Evolutionary conservation across 768 basidiomycete species (phyloP).

Genomic region (Lactarius hengduanensis): DNA sequence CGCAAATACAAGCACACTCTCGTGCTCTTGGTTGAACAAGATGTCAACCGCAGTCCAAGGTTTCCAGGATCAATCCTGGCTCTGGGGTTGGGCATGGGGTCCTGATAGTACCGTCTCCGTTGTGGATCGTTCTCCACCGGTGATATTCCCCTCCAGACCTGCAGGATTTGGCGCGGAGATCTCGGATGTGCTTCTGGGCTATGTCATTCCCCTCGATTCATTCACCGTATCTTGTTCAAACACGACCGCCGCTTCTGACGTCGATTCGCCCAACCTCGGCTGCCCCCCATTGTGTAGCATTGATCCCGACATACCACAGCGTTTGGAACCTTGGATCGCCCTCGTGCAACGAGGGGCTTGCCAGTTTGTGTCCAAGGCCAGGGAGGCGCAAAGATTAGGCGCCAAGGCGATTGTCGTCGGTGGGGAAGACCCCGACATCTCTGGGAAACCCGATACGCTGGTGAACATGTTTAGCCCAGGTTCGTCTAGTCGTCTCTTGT

Average conservation of each 20-base stretch:
- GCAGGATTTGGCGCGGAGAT: constrained; percentile 79
- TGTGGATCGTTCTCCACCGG: constrained; percentile 68
- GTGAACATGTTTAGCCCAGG: constrained; percentile 94
- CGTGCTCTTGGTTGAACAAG: constrained; percentile 35
- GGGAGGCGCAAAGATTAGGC: constrained; percentile 54
- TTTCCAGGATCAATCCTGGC: constrained; percentile 36
- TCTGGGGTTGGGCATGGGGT: constrained; percentile 44
- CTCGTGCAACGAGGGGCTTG: constrained; percentile 88
- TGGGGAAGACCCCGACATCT: constrained; percentile 64
- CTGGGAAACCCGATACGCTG: constrained; percentile 70
- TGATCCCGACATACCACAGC: constrained; percentile 55
- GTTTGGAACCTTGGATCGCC: constrained; percentile 81
- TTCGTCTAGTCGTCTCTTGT: constrained; percentile 36
- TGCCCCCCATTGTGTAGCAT: constrained; percentile 67
- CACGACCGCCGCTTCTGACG: constrained; percentile 26
- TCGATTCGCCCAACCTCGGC: constrained; percentile 45
- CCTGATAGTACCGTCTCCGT: constrained; percentile 56
- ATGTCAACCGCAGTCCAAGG: constrained; percentile 29
- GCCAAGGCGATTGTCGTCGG: constrained; percentile 92
- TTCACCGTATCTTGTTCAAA: constrained; percentile 44
- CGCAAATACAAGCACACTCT: neutral
- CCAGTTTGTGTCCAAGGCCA: constrained; percentile 85
- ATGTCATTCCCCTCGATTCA: constrained; percentile 40
- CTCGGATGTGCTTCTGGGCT: constrained; percentile 44
- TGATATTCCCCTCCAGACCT: constrained; percentile 67